Base-by-base conservation (phyloP, 768 basidiomycete genomes). In the Kwoniella dendrophila region DNA sequence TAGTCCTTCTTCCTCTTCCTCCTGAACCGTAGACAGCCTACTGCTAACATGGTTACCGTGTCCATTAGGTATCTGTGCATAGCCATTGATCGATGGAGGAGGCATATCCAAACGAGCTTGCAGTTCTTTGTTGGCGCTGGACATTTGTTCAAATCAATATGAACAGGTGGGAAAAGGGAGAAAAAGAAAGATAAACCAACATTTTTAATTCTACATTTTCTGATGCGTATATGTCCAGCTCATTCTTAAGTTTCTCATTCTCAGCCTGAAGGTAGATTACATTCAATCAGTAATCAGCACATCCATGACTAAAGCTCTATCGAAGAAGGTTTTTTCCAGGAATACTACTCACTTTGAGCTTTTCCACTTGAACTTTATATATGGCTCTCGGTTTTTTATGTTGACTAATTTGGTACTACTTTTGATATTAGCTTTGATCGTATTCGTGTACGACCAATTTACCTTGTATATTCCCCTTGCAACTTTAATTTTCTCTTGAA, bases 331-430 rank as follows among this genome's bases (percentile, higher is more conserved):
- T 18, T 47, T 16, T n/a, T 44, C 20, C 11, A 44, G 12, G 16
- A 18, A 53, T 14, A 16, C 6, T n/a, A 2, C 32, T 47, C 18
- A n/a, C n/a, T n/a, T n/a, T n/a, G n/a, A n/a, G n/a, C 26, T 59
- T 59, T 4, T 59, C 58, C 38, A 43, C 14, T 22, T 51, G 12
- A 0, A 29, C 48, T 26, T 29, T 52, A 30, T 52, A 32, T 4
- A 53, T 16, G 16, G 38, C 14, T 24, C 41, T 50, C 29, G 59
- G 16, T 24, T 41, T 14, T 26, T 54, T 51, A 22, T 53, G 49
- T 24, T 60, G 50, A 18, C 26, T 54, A 11, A 22, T 24, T 24
- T 60, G 59, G 34, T 32, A 60, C 59, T 60, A 32, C 18, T 10
- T 36, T 20, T 18, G 22, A 16, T 24, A 7, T 16, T 14, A n/a